Percentiles rank a stretch among this genome's conserved stretches.
Conservation (phyloP, 352 stramenopile genomes). For the Globisporangium irregulare region DNA sequence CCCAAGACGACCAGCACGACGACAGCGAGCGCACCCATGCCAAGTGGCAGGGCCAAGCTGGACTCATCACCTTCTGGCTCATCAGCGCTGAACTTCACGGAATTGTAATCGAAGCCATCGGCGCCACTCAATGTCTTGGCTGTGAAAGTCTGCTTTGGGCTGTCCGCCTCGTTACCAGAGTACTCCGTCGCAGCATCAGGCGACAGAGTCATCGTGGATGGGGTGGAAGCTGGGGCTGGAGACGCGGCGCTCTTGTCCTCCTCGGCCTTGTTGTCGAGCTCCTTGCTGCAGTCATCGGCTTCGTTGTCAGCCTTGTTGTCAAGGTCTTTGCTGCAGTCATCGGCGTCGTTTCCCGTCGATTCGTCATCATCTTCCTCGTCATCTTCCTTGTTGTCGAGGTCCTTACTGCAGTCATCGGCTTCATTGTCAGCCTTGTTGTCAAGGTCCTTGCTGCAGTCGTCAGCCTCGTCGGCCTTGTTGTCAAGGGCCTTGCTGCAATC, state of each 20-base stretch:
- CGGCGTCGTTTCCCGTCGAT: constrained; percentile 14
- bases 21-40: constrained; percentile 33
- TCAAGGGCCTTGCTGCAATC: constrained; percentile 32
- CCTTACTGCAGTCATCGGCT: constrained; percentile 21
- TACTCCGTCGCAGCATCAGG: constrained; percentile 22
- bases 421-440: constrained; percentile 24
- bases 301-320: constrained; percentile 28
- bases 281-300: constrained; percentile 19
- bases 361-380: constrained; percentile 6
- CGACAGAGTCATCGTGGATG: constrained; percentile 33
- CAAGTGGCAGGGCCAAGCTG: constrained; percentile 21
- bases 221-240: constrained; percentile 16
- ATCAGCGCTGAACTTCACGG: constrained; percentile 37
- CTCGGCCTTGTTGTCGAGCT: constrained; percentile 15
- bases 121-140: constrained; percentile 18
- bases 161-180: constrained; percentile 31
- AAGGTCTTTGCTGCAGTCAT: constrained; percentile 13
- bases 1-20: constrained; percentile 47
- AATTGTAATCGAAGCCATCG: constrained; percentile 29
- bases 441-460: constrained; percentile 29
- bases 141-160: constrained; percentile 19
- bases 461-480: constrained; percentile 21
- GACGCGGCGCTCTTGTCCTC: neutral
- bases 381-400: constrained; percentile 13
- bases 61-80: constrained; percentile 18